Evolutionary conservation across 768 basidiomycete species (phyloP).

Genomic region (Tylopilus plumbeoviolaceoides): DNA sequence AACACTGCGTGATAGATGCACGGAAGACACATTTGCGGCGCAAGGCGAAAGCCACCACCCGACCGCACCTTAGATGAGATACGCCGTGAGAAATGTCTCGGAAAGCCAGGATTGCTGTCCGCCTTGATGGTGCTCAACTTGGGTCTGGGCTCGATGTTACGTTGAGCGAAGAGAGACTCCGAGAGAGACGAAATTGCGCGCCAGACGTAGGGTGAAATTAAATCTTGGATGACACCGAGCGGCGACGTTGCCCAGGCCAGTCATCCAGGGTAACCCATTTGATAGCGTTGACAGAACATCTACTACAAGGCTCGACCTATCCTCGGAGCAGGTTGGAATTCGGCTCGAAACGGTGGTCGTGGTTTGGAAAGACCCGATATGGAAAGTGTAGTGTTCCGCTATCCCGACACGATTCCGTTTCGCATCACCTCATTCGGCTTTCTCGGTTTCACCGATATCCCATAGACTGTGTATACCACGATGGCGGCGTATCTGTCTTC

Average conservation of each 20-base stretch:
- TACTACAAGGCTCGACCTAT: too few relatives aligned
- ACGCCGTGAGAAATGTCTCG: neutral
- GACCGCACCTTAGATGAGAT: neutral
- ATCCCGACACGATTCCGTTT: neutral
- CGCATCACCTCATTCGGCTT: neutral
- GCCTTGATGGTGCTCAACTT: neutral
- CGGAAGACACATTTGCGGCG: neutral
- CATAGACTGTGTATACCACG: slow-evolving; percentile 11
- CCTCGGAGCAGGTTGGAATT: too few relatives aligned
- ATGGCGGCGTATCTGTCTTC: slow-evolving; percentile 31
- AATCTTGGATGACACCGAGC: neutral
- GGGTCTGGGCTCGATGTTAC: neutral
- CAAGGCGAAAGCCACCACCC: neutral
- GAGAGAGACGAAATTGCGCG: neutral
- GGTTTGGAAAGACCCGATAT: slow-evolving; percentile 17
- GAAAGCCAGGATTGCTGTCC: neutral
- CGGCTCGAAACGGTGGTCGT: neutral
- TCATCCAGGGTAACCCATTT: neutral
- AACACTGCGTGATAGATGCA: neutral
- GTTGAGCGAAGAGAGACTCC: neutral
- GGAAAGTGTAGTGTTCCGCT: slow-evolving; percentile 20
- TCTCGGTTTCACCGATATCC: slow-evolving; percentile 2
- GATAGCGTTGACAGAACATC: neutral
- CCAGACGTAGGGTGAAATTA: neutral
- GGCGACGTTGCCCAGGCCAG: neutral